Evolutionary conservation across 371 early-diverging fungal genomes (phyloP).

Genomic region (Modicella reniformis): DNA sequence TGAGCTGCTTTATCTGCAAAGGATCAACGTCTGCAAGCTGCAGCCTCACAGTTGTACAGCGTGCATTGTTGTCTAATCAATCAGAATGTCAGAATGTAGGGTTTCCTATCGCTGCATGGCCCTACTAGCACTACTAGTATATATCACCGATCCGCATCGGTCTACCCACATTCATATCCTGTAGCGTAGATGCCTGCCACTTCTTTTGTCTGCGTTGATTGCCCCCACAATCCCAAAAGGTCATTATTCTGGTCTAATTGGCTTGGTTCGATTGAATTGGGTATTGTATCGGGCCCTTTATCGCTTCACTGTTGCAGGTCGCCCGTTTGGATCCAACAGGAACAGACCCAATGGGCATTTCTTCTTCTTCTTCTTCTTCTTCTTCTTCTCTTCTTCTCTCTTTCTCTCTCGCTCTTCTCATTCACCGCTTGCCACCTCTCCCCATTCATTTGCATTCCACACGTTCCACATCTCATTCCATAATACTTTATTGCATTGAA

Average conservation of each 20-base stretch:
- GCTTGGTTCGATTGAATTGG: slow-evolving; percentile 2
- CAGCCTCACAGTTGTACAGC: background rate
- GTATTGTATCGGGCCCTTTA: too few species aligned
- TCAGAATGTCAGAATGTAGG: background rate
- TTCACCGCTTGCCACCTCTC: background rate
- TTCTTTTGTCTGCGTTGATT: background rate
- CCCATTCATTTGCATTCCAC: slow-evolving; percentile 10
- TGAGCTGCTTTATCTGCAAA: slow-evolving; percentile 1
- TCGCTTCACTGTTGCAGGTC: too few species aligned
- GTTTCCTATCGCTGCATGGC: background rate
- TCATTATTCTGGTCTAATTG: background rate
- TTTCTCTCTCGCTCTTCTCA: background rate
- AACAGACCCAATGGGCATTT: background rate
- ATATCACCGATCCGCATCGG: slow-evolving; percentile 8
- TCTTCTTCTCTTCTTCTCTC: slow-evolving; percentile 9
- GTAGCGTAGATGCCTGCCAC: too few species aligned
- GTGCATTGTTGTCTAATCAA: background rate
- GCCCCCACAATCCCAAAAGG: background rate
- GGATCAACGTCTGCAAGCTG: background rate
- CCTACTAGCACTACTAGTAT: too few species aligned
- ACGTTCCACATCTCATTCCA: slow-evolving; percentile 11
- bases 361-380: slow-evolving; percentile 3
- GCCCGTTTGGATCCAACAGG: too few species aligned
- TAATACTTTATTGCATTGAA: slow-evolving; percentile 13
- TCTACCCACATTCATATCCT: background rate